phyloP scores from a whole-genome alignment of 129 eudicot species.

The sunflower (Helianthus annuus) region DNA sequence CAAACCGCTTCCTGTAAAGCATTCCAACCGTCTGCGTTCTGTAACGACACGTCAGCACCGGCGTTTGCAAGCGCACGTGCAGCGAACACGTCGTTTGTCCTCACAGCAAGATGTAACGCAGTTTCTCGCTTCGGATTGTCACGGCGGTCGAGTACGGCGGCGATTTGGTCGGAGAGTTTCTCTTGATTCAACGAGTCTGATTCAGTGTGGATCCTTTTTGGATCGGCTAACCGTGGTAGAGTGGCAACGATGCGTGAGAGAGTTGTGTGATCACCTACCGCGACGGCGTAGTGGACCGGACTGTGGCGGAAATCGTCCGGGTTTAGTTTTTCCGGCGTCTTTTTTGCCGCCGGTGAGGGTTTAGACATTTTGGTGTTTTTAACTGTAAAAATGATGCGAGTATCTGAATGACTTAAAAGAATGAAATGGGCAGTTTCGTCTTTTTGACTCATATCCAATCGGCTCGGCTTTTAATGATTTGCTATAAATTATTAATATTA shows the following conservation, averaged over 20 bases:
- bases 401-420: slow-evolving; percentile 15
- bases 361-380: slow-evolving; percentile 41
- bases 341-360: slow-evolving; percentile 36
- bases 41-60: slow-evolving; percentile 88
- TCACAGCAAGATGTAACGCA: slow-evolving; percentile 84
- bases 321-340: slow-evolving; percentile 41
- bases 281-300: slow-evolving; percentile 78
- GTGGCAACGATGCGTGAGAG: slow-evolving; percentile 50
- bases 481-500: background rate
- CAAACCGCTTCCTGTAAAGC: slow-evolving; percentile 85
- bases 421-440: slow-evolving; percentile 28
- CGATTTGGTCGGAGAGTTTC: slow-evolving; percentile 50
- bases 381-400: slow-evolving; percentile 13
- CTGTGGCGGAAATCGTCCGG: slow-evolving; percentile 71
- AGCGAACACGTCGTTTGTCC: slow-evolving; percentile 65
- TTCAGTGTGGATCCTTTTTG: slow-evolving; percentile 49
- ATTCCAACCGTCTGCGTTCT: slow-evolving; percentile 93
- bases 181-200: slow-evolving; percentile 70
- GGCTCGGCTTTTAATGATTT: slow-evolving; percentile 30
- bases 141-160: slow-evolving; percentile 73
- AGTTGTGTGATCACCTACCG: slow-evolving; percentile 55
- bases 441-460: slow-evolving; percentile 18
- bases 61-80: slow-evolving; percentile 63
- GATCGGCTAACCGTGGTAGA: slow-evolving; percentile 61
- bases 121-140: slow-evolving; percentile 72